Conservation (phyloP, 805 yeast genomes). For the Jamesozyma hellenica region DNA sequence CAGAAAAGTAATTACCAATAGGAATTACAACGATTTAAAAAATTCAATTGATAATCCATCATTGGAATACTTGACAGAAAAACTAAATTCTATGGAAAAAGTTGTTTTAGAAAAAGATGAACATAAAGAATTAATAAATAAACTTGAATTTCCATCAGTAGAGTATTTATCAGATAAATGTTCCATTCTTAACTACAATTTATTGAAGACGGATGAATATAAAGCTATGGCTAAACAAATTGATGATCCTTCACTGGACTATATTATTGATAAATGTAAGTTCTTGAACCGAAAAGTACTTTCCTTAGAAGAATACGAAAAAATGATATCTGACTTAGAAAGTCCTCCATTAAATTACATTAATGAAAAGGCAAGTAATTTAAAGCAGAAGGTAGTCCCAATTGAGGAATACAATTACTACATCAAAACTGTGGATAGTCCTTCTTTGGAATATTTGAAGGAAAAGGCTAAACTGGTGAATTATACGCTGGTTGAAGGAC, state of each 20-base stretch:
- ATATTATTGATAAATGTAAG: not conserved
- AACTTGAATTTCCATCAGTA: conserved; percentile 6
- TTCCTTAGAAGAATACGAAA: not conserved
- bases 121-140: conserved; percentile 4
- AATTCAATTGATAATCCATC: conserved; percentile 2
- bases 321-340: not conserved
- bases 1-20: conserved; percentile 3
- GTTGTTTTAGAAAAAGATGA: conserved; percentile 1
- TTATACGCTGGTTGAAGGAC: not conserved
- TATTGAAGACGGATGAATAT: not conserved
- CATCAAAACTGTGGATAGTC: conserved; percentile 1
- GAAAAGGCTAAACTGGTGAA: not conserved
- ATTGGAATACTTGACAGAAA: conserved; percentile 6
- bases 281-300: not conserved
- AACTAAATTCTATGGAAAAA: not conserved
- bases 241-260: not conserved
- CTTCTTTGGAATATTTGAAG: conserved; percentile 6
- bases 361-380: not conserved
- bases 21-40: not conserved
- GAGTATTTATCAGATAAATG: conserved; percentile 1
- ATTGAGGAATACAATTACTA: conserved; percentile 6
- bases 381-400: conserved; percentile 1
- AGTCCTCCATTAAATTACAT: not conserved
- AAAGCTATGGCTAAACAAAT: not conserved
- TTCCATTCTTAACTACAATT: not conserved